A percentile compares a stretch with the other conserved stretches of the same genome.
phyloP scores from a whole-genome alignment of 768 basidiomycete species.

The Suillus fuscotomentosus region DNA sequence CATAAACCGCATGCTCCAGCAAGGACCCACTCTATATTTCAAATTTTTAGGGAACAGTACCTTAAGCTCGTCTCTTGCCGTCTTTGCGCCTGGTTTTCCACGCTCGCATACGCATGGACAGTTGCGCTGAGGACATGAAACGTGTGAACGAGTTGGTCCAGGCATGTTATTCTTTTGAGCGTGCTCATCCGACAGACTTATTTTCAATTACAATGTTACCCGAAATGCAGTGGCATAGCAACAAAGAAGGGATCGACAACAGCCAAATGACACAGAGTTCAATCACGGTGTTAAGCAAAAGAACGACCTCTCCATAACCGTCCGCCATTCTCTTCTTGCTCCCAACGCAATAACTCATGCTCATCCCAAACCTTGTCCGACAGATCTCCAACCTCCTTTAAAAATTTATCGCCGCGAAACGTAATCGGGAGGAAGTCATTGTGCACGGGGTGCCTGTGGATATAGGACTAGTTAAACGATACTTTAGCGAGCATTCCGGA shows the following conservation, averaged over 20 bases:
- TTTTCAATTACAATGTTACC: not conserved
- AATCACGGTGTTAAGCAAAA: not conserved
- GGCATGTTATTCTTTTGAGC: not conserved
- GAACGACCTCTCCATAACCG: constrained; percentile 45
- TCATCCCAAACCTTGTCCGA: constrained; percentile 62
- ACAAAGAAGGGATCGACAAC: not conserved
- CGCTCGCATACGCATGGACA: too few relatives aligned
- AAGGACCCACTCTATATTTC: not conserved
- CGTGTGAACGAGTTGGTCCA: not conserved
- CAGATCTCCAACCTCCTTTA: constrained; percentile 42
- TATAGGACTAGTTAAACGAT: constrained; percentile 3
- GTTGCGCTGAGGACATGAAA: not conserved
- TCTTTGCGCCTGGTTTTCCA: not conserved
- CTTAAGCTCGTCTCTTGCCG: not conserved
- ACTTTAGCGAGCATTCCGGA: not conserved
- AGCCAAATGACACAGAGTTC: not conserved
- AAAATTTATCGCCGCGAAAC: constrained; percentile 42
- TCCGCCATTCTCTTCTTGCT: constrained; percentile 48
- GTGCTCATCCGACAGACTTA: not conserved
- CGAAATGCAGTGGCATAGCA: not conserved
- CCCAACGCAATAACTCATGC: constrained; percentile 52
- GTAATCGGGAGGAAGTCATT: constrained; percentile 60
- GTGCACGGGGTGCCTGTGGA: constrained; percentile 57
- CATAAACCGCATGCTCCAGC: not conserved
- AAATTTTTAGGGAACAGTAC: too few relatives aligned